These are phyloP conservation scores for Rubia tinctorum DNA, from an alignment of 305 asterid genomes.

Conservation along the genomic window DNA sequence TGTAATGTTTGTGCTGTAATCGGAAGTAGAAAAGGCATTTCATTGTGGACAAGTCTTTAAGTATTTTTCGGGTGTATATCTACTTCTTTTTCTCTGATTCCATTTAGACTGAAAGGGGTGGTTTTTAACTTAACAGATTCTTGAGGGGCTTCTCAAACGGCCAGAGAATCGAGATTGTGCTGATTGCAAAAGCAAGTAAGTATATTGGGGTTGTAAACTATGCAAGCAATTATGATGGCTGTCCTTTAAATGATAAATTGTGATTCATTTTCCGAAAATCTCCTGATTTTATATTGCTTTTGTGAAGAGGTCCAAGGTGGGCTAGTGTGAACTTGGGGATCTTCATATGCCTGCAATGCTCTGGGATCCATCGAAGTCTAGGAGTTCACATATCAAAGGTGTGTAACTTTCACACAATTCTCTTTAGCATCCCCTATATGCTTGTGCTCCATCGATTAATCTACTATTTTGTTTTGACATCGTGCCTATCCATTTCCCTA, in stretches of 20 bases:
- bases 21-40: neutral
- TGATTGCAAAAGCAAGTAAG: constrained; percentile 94
- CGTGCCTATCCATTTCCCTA: neutral
- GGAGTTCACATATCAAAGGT: constrained; percentile 99
- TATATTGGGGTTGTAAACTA: constrained; percentile 4
- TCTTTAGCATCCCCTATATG: neutral
- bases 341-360: constrained; percentile 96
- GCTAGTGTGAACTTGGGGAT: constrained; percentile 97
- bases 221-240: neutral
- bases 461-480: neutral
- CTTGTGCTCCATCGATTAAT: neutral
- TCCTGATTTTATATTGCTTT: constrained; percentile 8
- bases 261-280: neutral
- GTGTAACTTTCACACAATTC: neutral
- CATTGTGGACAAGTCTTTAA: neutral
- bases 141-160: constrained; percentile 90
- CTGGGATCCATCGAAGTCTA: constrained; percentile 96
- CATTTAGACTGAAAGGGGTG: constrained; percentile 3
- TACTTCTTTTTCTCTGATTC: neutral
- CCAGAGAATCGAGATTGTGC: constrained; percentile 97
- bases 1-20: neutral
- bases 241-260: neutral
- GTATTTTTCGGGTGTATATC: neutral
- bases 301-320: constrained; percentile 97
- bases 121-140: constrained; percentile 41